A percentile compares a stretch with the other conserved stretches of the same genome.
phyloP scores from a whole-genome alignment of 108 stramenopile species.

The Skeletonema marinoi region DNA sequence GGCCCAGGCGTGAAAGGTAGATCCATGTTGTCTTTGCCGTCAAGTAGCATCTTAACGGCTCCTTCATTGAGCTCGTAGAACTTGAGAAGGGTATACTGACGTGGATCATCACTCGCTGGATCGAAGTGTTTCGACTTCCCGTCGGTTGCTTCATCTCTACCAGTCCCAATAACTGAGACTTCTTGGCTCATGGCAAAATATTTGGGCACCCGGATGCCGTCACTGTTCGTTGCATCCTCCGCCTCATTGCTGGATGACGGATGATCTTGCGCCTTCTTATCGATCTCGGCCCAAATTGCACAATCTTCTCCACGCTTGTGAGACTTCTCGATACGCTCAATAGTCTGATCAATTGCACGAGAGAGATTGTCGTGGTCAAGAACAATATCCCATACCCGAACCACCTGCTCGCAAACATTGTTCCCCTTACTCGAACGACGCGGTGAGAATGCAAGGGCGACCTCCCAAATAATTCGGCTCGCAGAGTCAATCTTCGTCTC shows the following conservation, averaged over 20 bases:
- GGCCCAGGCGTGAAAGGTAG: conserved; percentile 58
- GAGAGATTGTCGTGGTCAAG: conserved; percentile 54
- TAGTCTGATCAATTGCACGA: conserved; percentile 34
- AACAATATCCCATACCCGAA: conserved; percentile 57
- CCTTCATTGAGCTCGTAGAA: conserved; percentile 50
- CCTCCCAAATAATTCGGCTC: conserved; percentile 48
- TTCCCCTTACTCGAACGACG: conserved; percentile 24
- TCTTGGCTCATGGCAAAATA: conserved; percentile 42
- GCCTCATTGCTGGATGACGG: not conserved
- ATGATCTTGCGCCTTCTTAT: not conserved
- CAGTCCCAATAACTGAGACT: not conserved
- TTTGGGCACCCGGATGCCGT: conserved; percentile 14
- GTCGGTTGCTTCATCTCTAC: not conserved
- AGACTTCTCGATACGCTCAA: conserved; percentile 52
- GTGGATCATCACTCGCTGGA: conserved; percentile 47
- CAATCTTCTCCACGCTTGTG: conserved; percentile 51
- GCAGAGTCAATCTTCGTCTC: conserved; percentile 48
- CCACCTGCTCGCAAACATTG: conserved; percentile 41
- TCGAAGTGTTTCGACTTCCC: conserved; percentile 26
- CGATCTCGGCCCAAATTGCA: conserved; percentile 29
- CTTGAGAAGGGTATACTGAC: conserved; percentile 53
- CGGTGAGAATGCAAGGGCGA: conserved; percentile 48
- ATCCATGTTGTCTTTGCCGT: conserved; percentile 37
- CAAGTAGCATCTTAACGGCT: conserved; percentile 34
- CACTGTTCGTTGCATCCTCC: not conserved